A percentile compares a stretch with the other conserved stretches of the same genome.
phyloP scores from a whole-genome alignment of 2,329 filamentous ascomycete genomes.

The Exophiala sideris region DNA sequence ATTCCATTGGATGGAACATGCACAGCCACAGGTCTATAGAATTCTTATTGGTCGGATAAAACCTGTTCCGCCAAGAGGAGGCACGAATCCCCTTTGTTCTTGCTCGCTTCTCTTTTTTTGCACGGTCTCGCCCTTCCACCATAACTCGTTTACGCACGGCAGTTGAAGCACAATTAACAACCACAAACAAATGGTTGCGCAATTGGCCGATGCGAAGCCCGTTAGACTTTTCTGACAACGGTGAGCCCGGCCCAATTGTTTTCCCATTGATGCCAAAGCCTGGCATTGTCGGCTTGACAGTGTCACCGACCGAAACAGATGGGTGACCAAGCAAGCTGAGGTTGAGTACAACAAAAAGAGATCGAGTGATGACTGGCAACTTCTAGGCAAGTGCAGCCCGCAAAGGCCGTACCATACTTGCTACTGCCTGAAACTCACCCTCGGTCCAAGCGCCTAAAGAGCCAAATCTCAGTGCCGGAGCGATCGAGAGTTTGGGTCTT shows the following conservation, averaged over 20 bases:
- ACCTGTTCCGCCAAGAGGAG: neutral
- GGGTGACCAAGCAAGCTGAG: neutral
- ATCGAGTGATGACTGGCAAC: too few relatives aligned
- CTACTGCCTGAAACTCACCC: too few relatives aligned
- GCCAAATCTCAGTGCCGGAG: too few relatives aligned
- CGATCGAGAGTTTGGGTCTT: neutral
- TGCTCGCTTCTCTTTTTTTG: neutral
- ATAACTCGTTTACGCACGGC: neutral
- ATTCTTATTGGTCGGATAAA: neutral
- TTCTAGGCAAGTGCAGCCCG: neutral
- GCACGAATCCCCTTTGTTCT: neutral
- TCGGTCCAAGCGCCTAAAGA: too few relatives aligned
- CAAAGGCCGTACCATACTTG: neutral
- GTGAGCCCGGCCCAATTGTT: neutral
- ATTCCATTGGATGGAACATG: neutral
- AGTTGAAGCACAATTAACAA: too few relatives aligned
- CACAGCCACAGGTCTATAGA: neutral
- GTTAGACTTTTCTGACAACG: neutral
- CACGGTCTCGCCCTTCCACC: neutral
- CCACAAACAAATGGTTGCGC: neutral
- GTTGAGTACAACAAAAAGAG: too few relatives aligned
- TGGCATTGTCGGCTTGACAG: neutral
- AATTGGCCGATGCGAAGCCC: neutral
- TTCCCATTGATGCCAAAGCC: neutral
- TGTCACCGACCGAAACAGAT: neutral